Conservation (phyloP, 805 yeast genomes). For the Suhomyces sp. region DNA sequence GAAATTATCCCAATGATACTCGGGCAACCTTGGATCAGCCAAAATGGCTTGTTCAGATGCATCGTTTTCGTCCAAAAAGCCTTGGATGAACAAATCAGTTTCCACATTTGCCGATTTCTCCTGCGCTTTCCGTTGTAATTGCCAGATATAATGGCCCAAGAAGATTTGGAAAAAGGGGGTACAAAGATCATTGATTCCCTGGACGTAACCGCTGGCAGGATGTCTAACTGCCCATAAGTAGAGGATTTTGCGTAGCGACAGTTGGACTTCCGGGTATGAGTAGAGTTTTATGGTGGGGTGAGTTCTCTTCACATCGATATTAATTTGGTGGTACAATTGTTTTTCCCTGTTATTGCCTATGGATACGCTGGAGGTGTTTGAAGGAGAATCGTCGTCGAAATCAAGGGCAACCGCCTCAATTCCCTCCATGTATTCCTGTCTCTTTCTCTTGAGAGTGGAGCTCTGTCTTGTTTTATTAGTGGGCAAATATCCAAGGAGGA, state of each 20-base stretch:
- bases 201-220: conserved; percentile 97
- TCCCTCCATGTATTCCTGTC: conserved; percentile 83
- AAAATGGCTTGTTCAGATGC: conserved; percentile 24
- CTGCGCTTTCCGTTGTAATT: conserved; percentile 28
- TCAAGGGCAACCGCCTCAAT: conserved; percentile 58
- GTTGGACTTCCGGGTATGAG: conserved; percentile 66
- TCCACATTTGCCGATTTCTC: conserved; percentile 12
- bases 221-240: conserved; percentile 96
- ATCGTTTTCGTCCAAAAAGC: conserved; percentile 29
- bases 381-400: conserved; percentile 28
- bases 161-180: conserved; percentile 93
- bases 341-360: conserved; percentile 45
- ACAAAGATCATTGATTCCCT: conserved; percentile 91
- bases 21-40: conserved; percentile 23
- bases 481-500: conserved; percentile 86
- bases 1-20: conserved; percentile 48
- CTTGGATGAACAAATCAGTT: conserved; percentile 33
- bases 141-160: conserved; percentile 60
- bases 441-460: conserved; percentile 68
- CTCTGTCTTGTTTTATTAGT: conserved; percentile 76
- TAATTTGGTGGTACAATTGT: conserved; percentile 91
- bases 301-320: conserved; percentile 92
- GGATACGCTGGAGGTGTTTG: conserved; percentile 14
- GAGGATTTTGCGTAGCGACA: conserved; percentile 74
- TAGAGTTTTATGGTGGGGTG: conserved; percentile 82